Evolutionary conservation across 176 grass and related monocot species (phyloP).

Genomic region (Carex cristatella): DNA sequence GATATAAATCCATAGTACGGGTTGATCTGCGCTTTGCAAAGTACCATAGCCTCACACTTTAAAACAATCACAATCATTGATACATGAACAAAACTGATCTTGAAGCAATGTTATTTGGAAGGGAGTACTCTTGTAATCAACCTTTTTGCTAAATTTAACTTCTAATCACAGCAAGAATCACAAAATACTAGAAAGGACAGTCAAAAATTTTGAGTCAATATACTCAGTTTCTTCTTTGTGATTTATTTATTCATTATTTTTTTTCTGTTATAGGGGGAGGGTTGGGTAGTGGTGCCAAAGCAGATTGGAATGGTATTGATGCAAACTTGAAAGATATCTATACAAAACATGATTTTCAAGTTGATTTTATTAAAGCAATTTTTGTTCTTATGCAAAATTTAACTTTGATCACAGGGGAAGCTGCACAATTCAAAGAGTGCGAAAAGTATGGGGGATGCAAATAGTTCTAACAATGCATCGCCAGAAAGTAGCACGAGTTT

Average conservation of each 20-base stretch:
- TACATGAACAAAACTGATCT: neutral
- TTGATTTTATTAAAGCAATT: neutral
- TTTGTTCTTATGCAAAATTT: slow-evolving; percentile 3
- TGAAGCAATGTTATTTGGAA: neutral
- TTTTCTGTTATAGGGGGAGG: slow-evolving; percentile 26
- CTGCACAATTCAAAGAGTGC: slow-evolving; percentile 34
- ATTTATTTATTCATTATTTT: neutral
- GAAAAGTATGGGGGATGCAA: slow-evolving; percentile 26
- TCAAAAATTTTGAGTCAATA: neutral
- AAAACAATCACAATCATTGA: neutral
- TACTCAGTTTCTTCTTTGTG: neutral
- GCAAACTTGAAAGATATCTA: neutral
- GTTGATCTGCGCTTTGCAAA: no score
- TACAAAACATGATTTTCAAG: neutral
- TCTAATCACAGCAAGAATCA: neutral
- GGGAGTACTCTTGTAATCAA: neutral
- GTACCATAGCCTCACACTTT: no score
- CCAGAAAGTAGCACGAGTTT: slow-evolving; percentile 44
- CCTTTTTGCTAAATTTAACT: neutral
- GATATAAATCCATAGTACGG: no score
- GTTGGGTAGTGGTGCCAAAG: slow-evolving; percentile 25
- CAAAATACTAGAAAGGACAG: neutral
- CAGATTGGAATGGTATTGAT: slow-evolving; percentile 12
- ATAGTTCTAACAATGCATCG: slow-evolving; percentile 45
- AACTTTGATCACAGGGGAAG: slow-evolving; percentile 38